These are phyloP conservation scores for Botrytis porri DNA, from an alignment of 2,329 filamentous ascomycete species.

Conservation along the genomic window DNA sequence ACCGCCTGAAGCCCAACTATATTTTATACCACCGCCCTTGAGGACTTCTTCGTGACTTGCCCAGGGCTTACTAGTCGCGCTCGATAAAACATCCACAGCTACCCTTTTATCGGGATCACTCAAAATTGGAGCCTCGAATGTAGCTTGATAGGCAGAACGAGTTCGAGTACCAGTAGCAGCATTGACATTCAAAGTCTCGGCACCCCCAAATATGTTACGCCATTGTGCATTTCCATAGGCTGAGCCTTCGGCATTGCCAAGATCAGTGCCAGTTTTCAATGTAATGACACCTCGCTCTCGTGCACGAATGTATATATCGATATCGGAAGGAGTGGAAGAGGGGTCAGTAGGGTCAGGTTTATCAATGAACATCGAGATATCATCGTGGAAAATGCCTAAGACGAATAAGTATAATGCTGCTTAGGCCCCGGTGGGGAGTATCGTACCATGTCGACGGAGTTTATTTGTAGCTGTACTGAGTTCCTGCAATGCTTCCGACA, in stretches of 20 bases:
- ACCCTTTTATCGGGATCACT: conserved; percentile 80
- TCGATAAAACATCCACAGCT: conserved; percentile 76
- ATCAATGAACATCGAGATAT: conserved; percentile 79
- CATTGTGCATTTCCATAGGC: conserved; percentile 84
- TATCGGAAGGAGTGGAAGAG: conserved; percentile 68
- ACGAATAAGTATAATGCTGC: background rate
- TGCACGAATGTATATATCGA: conserved; percentile 76
- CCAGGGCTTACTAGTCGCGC: conserved; percentile 85
- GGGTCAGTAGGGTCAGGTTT: conserved; percentile 67
- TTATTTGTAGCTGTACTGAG: conserved; percentile 69
- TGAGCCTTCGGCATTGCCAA: conserved; percentile 90
- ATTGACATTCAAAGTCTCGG: conserved; percentile 83
- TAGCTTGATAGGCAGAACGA: conserved; percentile 84
- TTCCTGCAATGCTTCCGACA: conserved; percentile 74
- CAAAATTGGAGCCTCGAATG: conserved; percentile 76
- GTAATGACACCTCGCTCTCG: conserved; percentile 79
- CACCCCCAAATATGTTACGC: conserved; percentile 92
- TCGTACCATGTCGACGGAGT: conserved; percentile 76
- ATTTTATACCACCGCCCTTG: conserved; percentile 71
- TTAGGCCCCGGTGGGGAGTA: background rate
- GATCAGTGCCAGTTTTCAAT: conserved; percentile 90
- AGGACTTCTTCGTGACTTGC: conserved; percentile 90
- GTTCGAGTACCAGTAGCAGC: conserved; percentile 88
- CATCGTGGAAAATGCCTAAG: conserved; percentile 80
- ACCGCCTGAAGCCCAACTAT: conserved; percentile 66